Conservation (phyloP, 2,329 filamentous ascomycete genomes). For the Dendrostoma leiphaemia region DNA sequence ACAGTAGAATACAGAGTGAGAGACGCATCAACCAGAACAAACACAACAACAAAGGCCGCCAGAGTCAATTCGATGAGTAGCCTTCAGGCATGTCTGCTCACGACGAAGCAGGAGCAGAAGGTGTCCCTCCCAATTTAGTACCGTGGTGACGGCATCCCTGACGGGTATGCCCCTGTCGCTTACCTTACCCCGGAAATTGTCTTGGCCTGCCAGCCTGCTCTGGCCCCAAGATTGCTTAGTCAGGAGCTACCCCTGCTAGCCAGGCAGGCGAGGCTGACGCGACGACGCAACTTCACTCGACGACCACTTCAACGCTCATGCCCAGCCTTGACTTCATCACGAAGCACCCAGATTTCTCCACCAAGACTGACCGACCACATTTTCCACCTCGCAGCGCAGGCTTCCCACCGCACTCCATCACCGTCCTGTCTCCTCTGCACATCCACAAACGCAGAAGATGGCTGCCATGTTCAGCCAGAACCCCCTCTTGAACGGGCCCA, state of each 20-base stretch:
- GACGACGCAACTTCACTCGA: constrained; percentile 21
- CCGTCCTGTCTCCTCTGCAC: background rate
- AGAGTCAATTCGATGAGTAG: background rate
- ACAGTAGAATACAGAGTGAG: background rate
- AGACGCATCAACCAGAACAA: background rate
- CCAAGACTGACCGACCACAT: constrained; percentile 17
- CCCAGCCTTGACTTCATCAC: constrained; percentile 12
- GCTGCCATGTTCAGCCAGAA: constrained; percentile 70
- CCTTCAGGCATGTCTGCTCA: background rate
- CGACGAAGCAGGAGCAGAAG: background rate
- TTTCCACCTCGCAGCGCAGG: constrained; percentile 10
- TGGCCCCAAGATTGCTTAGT: constrained; percentile 20
- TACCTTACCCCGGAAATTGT: constrained; percentile 3
- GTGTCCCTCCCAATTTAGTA: background rate
- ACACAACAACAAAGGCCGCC: background rate
- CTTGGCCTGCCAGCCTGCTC: background rate
- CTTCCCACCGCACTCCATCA: constrained; percentile 11
- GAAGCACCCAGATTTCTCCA: constrained; percentile 7
- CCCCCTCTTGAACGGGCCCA: constrained; percentile 65
- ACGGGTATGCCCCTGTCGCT: background rate
- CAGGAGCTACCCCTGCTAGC: constrained; percentile 18
- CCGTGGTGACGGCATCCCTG: constrained; percentile 17
- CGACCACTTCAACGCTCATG: constrained; percentile 4
- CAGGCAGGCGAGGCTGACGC: constrained; percentile 49
- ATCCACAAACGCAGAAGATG: constrained; percentile 41